Evolutionary conservation across 192 early-diverging fungal genomes (phyloP).

Genomic region (Thoreauomyces humboldtii): DNA sequence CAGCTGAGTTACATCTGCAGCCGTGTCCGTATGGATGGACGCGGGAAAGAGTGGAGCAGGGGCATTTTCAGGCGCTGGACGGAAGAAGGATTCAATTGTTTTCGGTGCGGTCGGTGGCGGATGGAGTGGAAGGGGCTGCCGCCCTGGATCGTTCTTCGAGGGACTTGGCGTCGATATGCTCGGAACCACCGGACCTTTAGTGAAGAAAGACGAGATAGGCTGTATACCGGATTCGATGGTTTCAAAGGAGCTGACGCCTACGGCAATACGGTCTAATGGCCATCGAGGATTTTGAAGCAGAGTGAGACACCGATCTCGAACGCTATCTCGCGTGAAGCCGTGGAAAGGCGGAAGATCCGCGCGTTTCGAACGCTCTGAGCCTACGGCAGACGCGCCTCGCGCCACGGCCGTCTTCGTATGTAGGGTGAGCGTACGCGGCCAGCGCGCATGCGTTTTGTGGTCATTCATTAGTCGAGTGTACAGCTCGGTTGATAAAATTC

Average conservation of each 20-base stretch:
- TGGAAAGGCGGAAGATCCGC: slow-evolving; percentile 16
- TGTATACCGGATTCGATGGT: not conserved
- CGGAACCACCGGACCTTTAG: not conserved
- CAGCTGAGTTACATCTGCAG: too few relatives aligned
- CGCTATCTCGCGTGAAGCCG: slow-evolving; percentile 3
- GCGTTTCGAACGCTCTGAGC: not conserved
- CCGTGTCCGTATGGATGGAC: too few relatives aligned
- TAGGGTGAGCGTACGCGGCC: slow-evolving; percentile 53
- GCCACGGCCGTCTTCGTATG: not conserved
- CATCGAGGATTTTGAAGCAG: not conserved
- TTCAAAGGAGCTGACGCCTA: slow-evolving; percentile 13
- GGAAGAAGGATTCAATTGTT: slow-evolving; percentile 1
- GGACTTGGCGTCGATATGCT: not conserved
- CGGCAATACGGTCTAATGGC: slow-evolving; percentile 3
- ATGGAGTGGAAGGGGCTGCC: not conserved
- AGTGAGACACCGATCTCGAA: not conserved
- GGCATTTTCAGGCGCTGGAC: not conserved
- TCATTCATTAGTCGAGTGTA: slow-evolving; percentile 50
- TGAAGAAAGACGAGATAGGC: not conserved
- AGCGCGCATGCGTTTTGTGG: slow-evolving; percentile 44
- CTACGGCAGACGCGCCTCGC: not conserved
- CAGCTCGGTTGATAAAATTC: slow-evolving; percentile 51
- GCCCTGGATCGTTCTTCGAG: not conserved
- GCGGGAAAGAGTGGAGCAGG: not conserved
- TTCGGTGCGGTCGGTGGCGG: not conserved